Base-by-base conservation (phyloP, 2,329 filamentous ascomycete genomes). In the Aspergillus carbonarius region DNA sequence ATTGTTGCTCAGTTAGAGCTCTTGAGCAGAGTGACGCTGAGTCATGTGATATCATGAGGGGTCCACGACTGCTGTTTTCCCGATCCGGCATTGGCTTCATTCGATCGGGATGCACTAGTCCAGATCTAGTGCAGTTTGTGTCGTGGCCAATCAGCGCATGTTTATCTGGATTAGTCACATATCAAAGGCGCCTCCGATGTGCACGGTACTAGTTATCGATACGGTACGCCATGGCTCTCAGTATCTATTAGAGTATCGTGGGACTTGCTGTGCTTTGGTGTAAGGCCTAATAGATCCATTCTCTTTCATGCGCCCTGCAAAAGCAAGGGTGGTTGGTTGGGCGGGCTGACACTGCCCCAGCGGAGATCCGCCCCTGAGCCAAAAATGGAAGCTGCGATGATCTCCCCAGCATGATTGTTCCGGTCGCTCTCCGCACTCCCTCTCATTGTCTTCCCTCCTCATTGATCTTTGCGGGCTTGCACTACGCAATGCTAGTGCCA, bases 401-500 rank as follows among this genome's bases (percentile, higher is more conserved):
- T 54, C 51, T 42, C 50, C 30, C 55, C 50, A 47, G 25, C 47
- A 27, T 50, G 18, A 20, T 39, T 30, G 35, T 32, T 49, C 23
- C 32, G 49, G 20, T 46, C 23, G 25, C 59, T 55, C 58, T 60
- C 60, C 55, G 39, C 56, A 59, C 40, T 56, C 44, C 53, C 50
- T 54, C 57, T 39, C 44, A 25, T 48, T 48, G 25, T 57, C 35
- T 25, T 5, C 44, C 25, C 57, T 39, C 60, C 47, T 44, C 57
- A 47, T 35, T 50, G 48, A 58, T 64, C 60, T 59, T 32, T 55
- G 44, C 55, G 55, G 50, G 53, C 42, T 50, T 48, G 44, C 55
- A 60, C 57, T 57, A 50, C 65, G 66, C 63, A 55, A 73, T 76
- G 74, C 68, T 65, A 66, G 54, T 60, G 66, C 58, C 64, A 75